phyloP scores from a whole-genome alignment of 139 green algal genomes.

The Tetraselmis striata region DNA sequence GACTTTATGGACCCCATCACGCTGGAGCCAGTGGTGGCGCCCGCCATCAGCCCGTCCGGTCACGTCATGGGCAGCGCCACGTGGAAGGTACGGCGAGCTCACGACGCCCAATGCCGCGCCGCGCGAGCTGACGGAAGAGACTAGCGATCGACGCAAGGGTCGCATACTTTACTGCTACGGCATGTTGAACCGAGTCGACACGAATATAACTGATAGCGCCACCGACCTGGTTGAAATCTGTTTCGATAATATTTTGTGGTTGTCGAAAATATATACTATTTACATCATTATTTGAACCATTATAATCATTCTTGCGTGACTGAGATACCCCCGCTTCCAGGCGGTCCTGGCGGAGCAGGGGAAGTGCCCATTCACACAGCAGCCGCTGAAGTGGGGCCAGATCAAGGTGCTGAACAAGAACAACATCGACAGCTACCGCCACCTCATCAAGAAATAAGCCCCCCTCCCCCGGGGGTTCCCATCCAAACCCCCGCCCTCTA shows the following conservation, averaged over 20 bases:
- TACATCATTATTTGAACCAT: too few species aligned
- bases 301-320: too few species aligned
- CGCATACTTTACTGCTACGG: too few species aligned
- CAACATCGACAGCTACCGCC: conserved; percentile 68
- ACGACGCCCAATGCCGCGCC: too few species aligned
- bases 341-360: background rate
- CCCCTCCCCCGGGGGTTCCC: too few species aligned
- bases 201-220: background rate
- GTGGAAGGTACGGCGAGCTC: conserved; percentile 17
- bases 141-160: too few species aligned
- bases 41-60: conserved; percentile 60
- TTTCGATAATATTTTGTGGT: background rate
- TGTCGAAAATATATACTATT: conserved; percentile 25
- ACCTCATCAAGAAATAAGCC: conserved; percentile 31
- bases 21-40: conserved; percentile 64
- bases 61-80: conserved; percentile 30
- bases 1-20: conserved; percentile 79
- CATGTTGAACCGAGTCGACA: background rate
- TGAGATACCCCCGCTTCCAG: too few species aligned
- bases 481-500: too few species aligned
- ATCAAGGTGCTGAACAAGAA: conserved; percentile 58
- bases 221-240: background rate
- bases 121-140: too few species aligned
- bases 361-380: background rate
- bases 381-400: conserved; percentile 41